Percentiles rank a stretch among this genome's conserved stretches.
Conservation (phyloP, 1,139 yeast genomes). For the Sugiyamaella xylanicola region DNA sequence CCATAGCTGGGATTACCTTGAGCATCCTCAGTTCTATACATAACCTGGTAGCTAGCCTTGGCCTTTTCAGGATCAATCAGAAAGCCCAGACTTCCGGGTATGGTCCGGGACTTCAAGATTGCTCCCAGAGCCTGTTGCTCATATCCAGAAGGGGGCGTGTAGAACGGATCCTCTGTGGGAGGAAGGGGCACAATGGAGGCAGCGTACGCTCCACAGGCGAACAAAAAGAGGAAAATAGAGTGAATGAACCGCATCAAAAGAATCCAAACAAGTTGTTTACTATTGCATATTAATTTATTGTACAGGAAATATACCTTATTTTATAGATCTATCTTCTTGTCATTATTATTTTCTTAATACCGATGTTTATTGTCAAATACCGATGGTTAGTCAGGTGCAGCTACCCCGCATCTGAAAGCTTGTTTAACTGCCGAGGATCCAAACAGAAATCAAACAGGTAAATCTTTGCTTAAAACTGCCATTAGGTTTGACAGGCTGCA, state of each 20-base stretch:
- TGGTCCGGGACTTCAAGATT: constrained; percentile 24
- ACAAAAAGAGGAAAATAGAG: background rate
- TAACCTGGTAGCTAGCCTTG: constrained; percentile 34
- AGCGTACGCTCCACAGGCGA: background rate
- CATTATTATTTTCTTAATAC: background rate
- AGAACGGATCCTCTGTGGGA: constrained; percentile 34
- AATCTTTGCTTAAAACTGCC: background rate
- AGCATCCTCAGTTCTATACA: constrained; percentile 34
- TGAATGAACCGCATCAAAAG: background rate
- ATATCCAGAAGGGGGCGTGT: constrained; percentile 28
- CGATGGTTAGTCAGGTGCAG: background rate
- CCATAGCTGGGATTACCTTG: constrained; percentile 32
- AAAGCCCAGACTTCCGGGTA: constrained; percentile 24
- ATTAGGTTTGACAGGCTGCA: background rate
- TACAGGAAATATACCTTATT: too few relatives aligned
- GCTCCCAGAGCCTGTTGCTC: constrained; percentile 26
- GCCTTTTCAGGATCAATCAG: constrained; percentile 16
- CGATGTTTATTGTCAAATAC: background rate
- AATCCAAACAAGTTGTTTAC: too few relatives aligned
- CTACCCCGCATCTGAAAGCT: background rate
- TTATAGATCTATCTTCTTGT: background rate
- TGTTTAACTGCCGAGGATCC: background rate
- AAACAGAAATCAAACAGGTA: background rate
- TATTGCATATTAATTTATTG: too few relatives aligned
- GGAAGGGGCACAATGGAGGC: constrained; percentile 3